Conservation (phyloP, 2,329 filamentous ascomycete genomes). For the Bipolaris victoriae region DNA sequence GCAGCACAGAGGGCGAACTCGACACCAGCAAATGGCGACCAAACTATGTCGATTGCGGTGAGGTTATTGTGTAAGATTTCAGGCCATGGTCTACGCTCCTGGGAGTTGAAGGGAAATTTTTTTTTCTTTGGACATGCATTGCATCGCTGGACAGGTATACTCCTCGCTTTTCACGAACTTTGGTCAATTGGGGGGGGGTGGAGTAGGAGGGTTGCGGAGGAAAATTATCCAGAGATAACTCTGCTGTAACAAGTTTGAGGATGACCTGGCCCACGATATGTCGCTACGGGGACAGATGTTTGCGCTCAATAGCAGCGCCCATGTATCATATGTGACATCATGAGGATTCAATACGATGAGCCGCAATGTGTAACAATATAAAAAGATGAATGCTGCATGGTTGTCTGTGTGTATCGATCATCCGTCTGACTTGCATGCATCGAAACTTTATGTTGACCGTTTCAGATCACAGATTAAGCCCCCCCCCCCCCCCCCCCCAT, state of each 20-base stretch:
- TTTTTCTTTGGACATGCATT: conserved; percentile 12
- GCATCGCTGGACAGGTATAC: conserved; percentile 18
- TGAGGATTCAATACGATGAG: conserved; percentile 16
- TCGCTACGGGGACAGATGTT: background rate
- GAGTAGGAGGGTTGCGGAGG: background rate
- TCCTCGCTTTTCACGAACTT: conserved; percentile 29
- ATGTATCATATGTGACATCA: conserved; percentile 33
- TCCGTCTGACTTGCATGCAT: background rate
- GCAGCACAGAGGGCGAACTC: conserved; percentile 51
- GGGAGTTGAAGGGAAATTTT: conserved; percentile 18
- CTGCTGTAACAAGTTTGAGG: background rate
- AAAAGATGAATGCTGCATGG: conserved; percentile 15
- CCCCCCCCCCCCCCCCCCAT: no score
- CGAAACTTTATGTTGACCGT: no score
- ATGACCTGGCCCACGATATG: conserved; percentile 3
- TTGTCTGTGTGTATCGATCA: background rate
- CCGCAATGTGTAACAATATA: conserved; percentile 23
- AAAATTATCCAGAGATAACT: background rate
- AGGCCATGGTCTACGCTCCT: conserved; percentile 23
- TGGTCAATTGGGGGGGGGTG: background rate
- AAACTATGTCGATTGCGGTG: conserved; percentile 64
- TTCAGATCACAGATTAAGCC: no score
- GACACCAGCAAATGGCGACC: conserved; percentile 57
- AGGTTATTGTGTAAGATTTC: conserved; percentile 56
- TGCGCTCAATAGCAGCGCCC: conserved; percentile 9